These are phyloP conservation scores for Ogataea minuta DNA, from an alignment of 805 yeast species.

Conservation along the genomic window DNA sequence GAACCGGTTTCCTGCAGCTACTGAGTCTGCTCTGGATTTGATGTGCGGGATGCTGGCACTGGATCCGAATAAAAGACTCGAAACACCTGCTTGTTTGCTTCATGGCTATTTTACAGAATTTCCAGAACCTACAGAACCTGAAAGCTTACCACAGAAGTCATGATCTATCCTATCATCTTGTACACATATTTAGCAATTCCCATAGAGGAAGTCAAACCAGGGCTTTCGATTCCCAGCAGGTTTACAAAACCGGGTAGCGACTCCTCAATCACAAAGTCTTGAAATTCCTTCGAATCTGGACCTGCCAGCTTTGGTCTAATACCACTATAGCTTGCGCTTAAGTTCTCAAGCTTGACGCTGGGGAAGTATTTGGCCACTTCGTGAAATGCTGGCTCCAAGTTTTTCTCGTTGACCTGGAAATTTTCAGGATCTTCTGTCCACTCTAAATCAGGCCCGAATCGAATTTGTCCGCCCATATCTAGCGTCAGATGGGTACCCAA, in stretches of 20 bases:
- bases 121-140: slow-evolving; percentile 74
- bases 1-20: slow-evolving; percentile 85
- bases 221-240: slow-evolving; percentile 82
- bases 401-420: slow-evolving; percentile 46
- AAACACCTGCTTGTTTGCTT: slow-evolving; percentile 59
- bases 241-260: slow-evolving; percentile 79
- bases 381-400: slow-evolving; percentile 51
- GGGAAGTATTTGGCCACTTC: slow-evolving; percentile 68
- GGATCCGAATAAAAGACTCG: slow-evolving; percentile 75
- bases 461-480: slow-evolving; percentile 73
- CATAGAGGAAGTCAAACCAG: slow-evolving; percentile 81
- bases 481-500: slow-evolving; percentile 87
- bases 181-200: slow-evolving; percentile 77
- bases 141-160: slow-evolving; percentile 45
- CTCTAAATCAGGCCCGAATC: slow-evolving; percentile 88
- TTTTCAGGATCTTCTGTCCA: slow-evolving; percentile 58
- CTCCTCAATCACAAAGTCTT: slow-evolving; percentile 74
- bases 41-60: slow-evolving; percentile 69
- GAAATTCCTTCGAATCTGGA: slow-evolving; percentile 46
- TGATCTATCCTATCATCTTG: slow-evolving; percentile 25
- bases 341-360: slow-evolving; percentile 44
- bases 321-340: slow-evolving; percentile 73
- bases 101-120: slow-evolving; percentile 68
- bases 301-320: slow-evolving; percentile 75
- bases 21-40: slow-evolving; percentile 76